phyloP scores from a whole-genome alignment of 768 basidiomycete species.

The Harrya chromipes region DNA sequence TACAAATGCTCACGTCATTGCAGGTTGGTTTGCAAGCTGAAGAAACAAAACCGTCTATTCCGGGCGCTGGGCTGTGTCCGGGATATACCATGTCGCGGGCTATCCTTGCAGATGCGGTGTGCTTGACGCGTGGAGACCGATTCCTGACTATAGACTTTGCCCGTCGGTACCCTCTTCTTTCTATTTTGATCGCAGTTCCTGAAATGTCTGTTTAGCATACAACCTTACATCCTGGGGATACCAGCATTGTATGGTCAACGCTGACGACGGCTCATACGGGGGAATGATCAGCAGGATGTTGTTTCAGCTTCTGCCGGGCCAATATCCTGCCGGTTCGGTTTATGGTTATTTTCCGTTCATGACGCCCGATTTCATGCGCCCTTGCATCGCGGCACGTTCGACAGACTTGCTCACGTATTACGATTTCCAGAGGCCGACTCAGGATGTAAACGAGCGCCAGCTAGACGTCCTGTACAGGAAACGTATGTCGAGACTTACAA shows the following conservation, averaged over 20 bases:
- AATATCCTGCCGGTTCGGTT: conserved; percentile 60
- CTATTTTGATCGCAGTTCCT: neutral
- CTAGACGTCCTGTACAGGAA: conserved; percentile 7
- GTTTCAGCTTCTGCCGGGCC: conserved; percentile 65
- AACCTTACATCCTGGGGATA: conserved; percentile 82
- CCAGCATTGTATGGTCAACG: conserved; percentile 62
- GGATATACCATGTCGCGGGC: conserved; percentile 83
- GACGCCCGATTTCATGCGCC: conserved; percentile 43
- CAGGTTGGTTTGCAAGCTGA: conserved; percentile 72
- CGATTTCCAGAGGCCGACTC: conserved; percentile 52
- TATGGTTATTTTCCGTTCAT: conserved; percentile 85
- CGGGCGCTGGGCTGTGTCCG: conserved; percentile 76
- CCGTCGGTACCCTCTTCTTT: conserved; percentile 42
- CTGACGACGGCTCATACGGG: conserved; percentile 67
- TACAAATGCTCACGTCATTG: neutral
- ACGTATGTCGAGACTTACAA: conserved; percentile 19
- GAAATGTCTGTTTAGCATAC: conserved; percentile 42
- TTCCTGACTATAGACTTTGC: conserved; percentile 78
- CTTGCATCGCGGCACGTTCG: conserved; percentile 42
- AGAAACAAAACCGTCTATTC: conserved; percentile 57
- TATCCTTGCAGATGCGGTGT: conserved; percentile 79
- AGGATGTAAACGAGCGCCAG: neutral
- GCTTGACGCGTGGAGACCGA: conserved; percentile 72
- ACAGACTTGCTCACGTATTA: conserved; percentile 44
- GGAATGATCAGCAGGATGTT: conserved; percentile 73